phyloP scores from a whole-genome alignment of 495 filamentous ascomycete genomes.

The Xylaria intraflava region DNA sequence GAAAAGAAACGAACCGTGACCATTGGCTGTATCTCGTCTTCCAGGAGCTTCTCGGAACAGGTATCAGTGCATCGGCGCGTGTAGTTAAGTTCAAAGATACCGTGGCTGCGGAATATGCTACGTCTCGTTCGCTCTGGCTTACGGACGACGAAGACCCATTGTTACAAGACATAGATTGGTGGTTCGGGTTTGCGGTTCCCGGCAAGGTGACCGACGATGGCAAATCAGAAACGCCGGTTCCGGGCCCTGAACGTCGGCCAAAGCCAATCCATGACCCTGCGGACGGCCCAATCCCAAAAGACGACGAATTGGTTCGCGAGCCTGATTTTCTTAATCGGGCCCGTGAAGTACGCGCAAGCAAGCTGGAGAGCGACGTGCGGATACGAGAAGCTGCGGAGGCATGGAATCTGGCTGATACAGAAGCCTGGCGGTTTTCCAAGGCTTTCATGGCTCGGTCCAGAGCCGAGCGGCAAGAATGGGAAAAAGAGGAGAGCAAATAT shows the following conservation, averaged over 20 bases:
- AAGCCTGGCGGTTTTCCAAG: constrained; percentile 85
- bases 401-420: constrained; percentile 90
- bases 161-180: constrained; percentile 70
- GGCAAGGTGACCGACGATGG: constrained; percentile 44
- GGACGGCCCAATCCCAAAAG: constrained; percentile 43
- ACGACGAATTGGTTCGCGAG: constrained; percentile 49
- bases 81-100: constrained; percentile 73
- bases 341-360: constrained; percentile 45
- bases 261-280: constrained; percentile 31
- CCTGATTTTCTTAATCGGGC: constrained; percentile 57
- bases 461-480: constrained; percentile 61
- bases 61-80: constrained; percentile 54
- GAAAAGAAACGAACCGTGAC: constrained; percentile 73
- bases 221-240: constrained; percentile 46
- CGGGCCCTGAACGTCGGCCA: constrained; percentile 35
- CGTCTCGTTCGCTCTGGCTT: constrained; percentile 65
- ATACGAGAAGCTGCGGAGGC: constrained; percentile 67
- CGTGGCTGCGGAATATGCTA: constrained; percentile 58
- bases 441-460: constrained; percentile 57
- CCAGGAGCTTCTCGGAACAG: constrained; percentile 56
- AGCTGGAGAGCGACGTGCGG: constrained; percentile 26
- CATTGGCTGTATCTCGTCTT: constrained; percentile 70
- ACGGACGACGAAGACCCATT: constrained; percentile 60
- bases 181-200: constrained; percentile 79
- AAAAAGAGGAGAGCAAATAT: constrained; percentile 61